Base-by-base conservation (phyloP, 106 monocot genomes). In the Amphibolis antarctica region DNA sequence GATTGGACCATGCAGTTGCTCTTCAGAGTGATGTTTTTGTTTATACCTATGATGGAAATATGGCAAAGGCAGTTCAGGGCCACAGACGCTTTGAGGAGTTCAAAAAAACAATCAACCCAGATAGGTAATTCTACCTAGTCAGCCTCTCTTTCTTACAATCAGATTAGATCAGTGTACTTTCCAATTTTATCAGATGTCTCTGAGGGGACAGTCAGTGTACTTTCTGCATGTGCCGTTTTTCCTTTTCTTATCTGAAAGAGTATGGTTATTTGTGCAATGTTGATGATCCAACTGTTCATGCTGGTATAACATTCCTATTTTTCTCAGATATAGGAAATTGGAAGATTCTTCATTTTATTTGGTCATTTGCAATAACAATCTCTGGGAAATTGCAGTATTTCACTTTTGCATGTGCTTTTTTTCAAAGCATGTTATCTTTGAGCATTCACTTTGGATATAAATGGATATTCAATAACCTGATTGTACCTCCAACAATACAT, bases 21-120 rank as follows among this genome's bases (percentile, higher is more conserved):
- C 78, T 96, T 59, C 73, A 86, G 55, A 89, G 89, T 70, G 86
- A 94, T 80, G 89, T 84, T 70, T 94, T 94, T 64, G 59, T 94
- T 58, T 94, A 89, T 71, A 86, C 89, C 0, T 96, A 84, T 67
- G 94, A 96, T 70, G 94, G 94, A 20, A 96, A 96, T 71, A 96
- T 96, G 94, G 94, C 89, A n/a, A 96, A 89, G 68, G 89, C 94
- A 64, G 94, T 96, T 44, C 81, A 86, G 59, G 94, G 94, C n/a
- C 94, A 96, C 71, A 83, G 89, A 42, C 79, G 94, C 22, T 96
- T 89, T 69, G 81, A 89, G 60, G 69, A 75, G 50, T 96, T 96
- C 77, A 89, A 78, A 56, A 89, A 89, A 71, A 96, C 94, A 23
- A 84, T 96, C 60, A 86, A 68, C 70, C 94, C 89, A 3, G 86